Conservation (phyloP, 768 basidiomycete species). For the Asterophora lycoperdoides region DNA sequence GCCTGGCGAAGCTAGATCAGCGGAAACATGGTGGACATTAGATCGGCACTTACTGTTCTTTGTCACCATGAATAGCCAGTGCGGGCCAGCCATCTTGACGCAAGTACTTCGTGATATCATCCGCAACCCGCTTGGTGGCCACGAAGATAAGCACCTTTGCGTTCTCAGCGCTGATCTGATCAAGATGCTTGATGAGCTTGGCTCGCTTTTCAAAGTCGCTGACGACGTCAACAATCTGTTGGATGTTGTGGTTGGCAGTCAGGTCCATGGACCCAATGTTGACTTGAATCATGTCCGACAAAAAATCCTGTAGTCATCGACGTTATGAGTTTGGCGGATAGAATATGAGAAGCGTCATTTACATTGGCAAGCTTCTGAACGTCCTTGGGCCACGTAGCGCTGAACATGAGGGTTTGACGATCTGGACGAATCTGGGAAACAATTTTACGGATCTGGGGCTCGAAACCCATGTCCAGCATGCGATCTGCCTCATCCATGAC, state of each 20-base stretch:
- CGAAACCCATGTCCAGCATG: conserved; percentile 99
- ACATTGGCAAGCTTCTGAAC: conserved; percentile 96
- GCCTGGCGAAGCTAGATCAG: conserved; percentile 38
- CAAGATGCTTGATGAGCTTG: conserved; percentile 95
- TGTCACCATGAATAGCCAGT: conserved; percentile 98
- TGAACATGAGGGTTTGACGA: conserved; percentile 98
- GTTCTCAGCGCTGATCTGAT: conserved; percentile 93
- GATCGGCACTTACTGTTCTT: conserved; percentile 73
- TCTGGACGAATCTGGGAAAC: conserved; percentile 96
- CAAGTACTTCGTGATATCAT: conserved; percentile 97
- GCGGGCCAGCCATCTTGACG: conserved; percentile 99
- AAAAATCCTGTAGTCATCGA: conserved; percentile 68
- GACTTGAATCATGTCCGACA: conserved; percentile 95
- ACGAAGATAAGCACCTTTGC: conserved; percentile 99
- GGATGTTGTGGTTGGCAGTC: conserved; percentile 97
- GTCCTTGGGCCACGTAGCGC: conserved; percentile 99
- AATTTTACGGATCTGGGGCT: conserved; percentile 98
- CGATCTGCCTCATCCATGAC: conserved; percentile 99
- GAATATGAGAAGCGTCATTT: conserved; percentile 11
- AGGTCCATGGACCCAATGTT: conserved; percentile 99
- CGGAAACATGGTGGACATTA: not conserved
- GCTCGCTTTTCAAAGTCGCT: conserved; percentile 96
- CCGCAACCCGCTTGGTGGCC: conserved; percentile 94
- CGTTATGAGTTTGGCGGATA: not conserved
- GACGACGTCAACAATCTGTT: conserved; percentile 93